phyloP scores from a whole-genome alignment of 1,139 yeast species.

The Pichia sp. region DNA sequence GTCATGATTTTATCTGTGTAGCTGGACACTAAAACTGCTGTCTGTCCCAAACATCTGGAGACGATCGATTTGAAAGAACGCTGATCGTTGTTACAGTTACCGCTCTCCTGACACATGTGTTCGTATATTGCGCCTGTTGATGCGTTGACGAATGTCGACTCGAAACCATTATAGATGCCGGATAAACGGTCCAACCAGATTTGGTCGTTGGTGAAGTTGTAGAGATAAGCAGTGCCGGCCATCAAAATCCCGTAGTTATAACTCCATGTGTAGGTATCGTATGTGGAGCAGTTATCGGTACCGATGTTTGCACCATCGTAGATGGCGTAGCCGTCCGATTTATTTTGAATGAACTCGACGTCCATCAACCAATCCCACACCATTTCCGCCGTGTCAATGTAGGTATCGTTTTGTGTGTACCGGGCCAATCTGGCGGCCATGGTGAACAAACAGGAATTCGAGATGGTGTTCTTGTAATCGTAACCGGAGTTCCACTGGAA shows the following conservation, averaged over 20 bases:
- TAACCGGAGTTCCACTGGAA: constrained; percentile 73
- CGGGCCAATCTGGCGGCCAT: constrained; percentile 75
- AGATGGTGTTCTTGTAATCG: constrained; percentile 71
- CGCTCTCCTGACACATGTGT: constrained; percentile 58
- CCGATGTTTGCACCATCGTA: constrained; percentile 69
- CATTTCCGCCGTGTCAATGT: constrained; percentile 58
- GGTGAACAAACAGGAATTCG: constrained; percentile 75
- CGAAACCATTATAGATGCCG: constrained; percentile 47
- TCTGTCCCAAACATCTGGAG: constrained; percentile 58
- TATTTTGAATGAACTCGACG: constrained; percentile 43
- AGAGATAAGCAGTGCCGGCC: constrained; percentile 69
- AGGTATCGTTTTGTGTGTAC: constrained; percentile 59
- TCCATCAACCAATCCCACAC: constrained; percentile 68
- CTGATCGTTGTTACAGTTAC: constrained; percentile 68
- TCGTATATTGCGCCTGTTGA: constrained; percentile 52
- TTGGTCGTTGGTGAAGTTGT: constrained; percentile 49
- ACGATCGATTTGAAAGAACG: constrained; percentile 72
- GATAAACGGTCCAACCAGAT: constrained; percentile 54
- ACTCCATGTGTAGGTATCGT: constrained; percentile 61
- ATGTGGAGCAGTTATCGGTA: constrained; percentile 49
- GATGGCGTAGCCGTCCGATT: constrained; percentile 40
- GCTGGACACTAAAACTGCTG: constrained; percentile 54
- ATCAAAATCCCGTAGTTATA: constrained; percentile 74
- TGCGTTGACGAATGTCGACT: constrained; percentile 41
- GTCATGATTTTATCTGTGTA: constrained; percentile 41